A percentile compares a stretch with the other conserved stretches of the same genome.
phyloP scores from a whole-genome alignment of 192 early-diverging fungal genomes.

The Linnemannia schmuckeri region DNA sequence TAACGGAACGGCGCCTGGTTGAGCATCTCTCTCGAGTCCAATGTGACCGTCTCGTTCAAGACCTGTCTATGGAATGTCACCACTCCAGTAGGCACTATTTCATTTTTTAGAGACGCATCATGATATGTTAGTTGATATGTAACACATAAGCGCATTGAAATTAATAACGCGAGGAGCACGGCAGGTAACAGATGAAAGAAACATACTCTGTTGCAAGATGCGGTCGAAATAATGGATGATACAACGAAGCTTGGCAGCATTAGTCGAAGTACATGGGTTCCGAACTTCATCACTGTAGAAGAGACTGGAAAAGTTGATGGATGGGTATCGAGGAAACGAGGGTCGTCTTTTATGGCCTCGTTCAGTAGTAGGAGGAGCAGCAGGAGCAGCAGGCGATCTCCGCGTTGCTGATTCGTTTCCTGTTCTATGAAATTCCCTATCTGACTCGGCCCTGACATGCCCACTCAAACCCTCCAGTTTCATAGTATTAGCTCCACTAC shows the following conservation, averaged over 20 bases:
- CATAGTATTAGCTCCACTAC: neutral
- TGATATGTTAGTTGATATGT: neutral
- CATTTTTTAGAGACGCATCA: neutral
- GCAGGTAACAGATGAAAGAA: no score
- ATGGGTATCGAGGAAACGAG: constrained; percentile 23
- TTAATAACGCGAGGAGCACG: neutral
- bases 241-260: constrained; percentile 52
- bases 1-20: constrained; percentile 9
- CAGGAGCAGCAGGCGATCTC: neutral
- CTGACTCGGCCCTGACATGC: neutral
- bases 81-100: constrained; percentile 38
- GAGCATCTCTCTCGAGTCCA: constrained; percentile 6
- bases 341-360: neutral
- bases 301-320: constrained; percentile 48
- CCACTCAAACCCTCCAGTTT: neutral
- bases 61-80: constrained; percentile 52
- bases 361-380: neutral
- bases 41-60: constrained; percentile 10
- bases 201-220: constrained; percentile 27
- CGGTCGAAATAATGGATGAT: constrained; percentile 54
- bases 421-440: neutral
- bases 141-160: neutral
- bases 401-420: neutral
- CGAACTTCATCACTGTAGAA: constrained; percentile 16
- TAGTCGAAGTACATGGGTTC: constrained; percentile 16